Evolutionary conservation across 2,329 filamentous ascomycete species (phyloP), one percentile per base, ranked within the genome.

Genomic region (Colletotrichum endophyticum): DNA sequence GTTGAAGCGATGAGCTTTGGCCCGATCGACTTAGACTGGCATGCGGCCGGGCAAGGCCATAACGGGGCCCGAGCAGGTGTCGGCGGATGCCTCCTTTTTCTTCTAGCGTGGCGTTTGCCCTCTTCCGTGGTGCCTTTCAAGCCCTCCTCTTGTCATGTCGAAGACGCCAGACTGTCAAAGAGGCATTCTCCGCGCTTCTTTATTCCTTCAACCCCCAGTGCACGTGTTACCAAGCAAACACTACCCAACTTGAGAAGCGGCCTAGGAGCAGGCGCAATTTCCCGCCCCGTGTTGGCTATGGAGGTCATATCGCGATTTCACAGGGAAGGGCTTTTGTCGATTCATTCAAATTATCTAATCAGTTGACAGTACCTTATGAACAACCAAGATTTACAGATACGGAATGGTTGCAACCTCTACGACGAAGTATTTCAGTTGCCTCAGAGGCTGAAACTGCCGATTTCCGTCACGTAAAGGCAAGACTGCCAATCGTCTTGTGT

Each of bases 21-120:
- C 56, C 44, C 44, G 34, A 28, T 32, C 19, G 63, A 63, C 57
- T 67, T 76, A 22, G 63, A 16, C 49, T 76, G 70, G 57, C 56
- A 64, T 68, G 56, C 57, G 56, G 27, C 44, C 44, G 62, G 68
- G 62, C 34, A 59, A 36, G 66, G 25, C 53, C 68, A 66, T 36
- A 39, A 61, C 34, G 66, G 66, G 72, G 69, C 39, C 32, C 22
- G 61, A 66, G 68, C 61, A 66, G 30, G 4, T 53, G 49, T 44
- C 62, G 59, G 59, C 69, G 53, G 69, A 67, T 67, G 69, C 73
- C 69, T 73, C 63, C 69, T 63, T 63, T 63, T 68, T 59, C 44
- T 30, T 34, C 70, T 69, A 57, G 63, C 44, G 57, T 56, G n/a
- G 22, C 28, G 44, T 30, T 59, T 68, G 68, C 30, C 69, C 69